Conservation (phyloP, 352 stramenopile species). For the Plasmopara viticola region DNA sequence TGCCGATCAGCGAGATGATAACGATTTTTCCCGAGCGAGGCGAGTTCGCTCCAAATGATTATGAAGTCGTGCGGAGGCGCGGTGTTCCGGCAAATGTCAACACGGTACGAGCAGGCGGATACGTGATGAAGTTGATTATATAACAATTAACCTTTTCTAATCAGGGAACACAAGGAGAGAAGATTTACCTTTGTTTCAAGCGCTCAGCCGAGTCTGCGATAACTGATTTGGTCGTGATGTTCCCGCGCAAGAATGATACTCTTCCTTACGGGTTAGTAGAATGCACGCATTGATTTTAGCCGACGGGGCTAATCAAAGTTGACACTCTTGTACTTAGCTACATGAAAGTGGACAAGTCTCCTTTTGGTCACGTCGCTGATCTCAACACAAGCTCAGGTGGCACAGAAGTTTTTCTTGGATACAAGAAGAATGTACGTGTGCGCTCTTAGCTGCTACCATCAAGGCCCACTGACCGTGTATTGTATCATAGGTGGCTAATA, state of each 20-base stretch:
- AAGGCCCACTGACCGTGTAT: background rate
- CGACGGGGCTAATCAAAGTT: constrained; percentile 4
- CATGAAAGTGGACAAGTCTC: constrained; percentile 70
- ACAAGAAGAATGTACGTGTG: constrained; percentile 66
- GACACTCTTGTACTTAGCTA: constrained; percentile 30
- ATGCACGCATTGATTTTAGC: background rate
- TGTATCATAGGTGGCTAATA: constrained; percentile 20
- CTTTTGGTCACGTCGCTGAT: constrained; percentile 59
- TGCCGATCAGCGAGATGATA: constrained; percentile 73
- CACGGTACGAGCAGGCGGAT: constrained; percentile 27
- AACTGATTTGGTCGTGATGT: constrained; percentile 61
- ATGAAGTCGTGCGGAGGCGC: constrained; percentile 61
- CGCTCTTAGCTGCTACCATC: background rate
- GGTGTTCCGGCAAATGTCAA: constrained; percentile 68
- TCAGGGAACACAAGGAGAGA: constrained; percentile 76
- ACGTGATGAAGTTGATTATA: background rate
- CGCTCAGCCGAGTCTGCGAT: constrained; percentile 56
- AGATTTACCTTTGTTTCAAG: constrained; percentile 75
- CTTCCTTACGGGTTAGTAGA: constrained; percentile 61
- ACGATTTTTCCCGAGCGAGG: constrained; percentile 69
- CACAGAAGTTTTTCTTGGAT: constrained; percentile 71
- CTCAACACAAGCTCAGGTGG: constrained; percentile 66
- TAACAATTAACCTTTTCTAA: background rate
- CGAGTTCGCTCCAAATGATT: constrained; percentile 71
- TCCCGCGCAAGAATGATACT: constrained; percentile 78